Conservation (phyloP, 768 basidiomycete genomes). For the Chalciporus sphaerocephalus region DNA sequence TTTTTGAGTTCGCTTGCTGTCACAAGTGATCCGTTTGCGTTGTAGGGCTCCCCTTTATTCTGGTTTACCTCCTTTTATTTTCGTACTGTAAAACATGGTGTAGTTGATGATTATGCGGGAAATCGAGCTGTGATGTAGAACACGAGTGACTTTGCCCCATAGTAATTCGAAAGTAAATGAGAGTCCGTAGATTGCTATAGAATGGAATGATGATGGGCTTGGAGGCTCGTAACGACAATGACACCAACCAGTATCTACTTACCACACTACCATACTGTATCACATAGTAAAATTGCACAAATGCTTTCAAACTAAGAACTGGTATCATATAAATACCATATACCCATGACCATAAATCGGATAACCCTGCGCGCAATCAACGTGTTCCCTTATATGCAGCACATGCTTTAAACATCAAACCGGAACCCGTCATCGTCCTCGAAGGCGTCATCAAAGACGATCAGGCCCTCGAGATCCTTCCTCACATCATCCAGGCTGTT, state of each 20-base stretch:
- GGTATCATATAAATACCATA: conserved; percentile 5
- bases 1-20: conserved; percentile 17
- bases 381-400: no score
- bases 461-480: conserved; percentile 28
- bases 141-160: no score
- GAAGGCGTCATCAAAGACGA: conserved; percentile 29
- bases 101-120: no score
- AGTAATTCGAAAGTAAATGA: no score
- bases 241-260: neutral
- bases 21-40: conserved; percentile 10
- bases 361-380: neutral
- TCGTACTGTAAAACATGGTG: no score
- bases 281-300: conserved; percentile 12
- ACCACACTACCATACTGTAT: conserved; percentile 8
- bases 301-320: conserved; percentile 7
- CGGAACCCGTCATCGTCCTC: conserved; percentile 28
- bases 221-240: neutral
- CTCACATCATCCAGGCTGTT: conserved; percentile 28
- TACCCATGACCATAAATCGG: conserved; percentile 15
- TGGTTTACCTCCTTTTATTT: no score
- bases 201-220: neutral
- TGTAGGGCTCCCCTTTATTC: conserved; percentile 1
- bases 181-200: neutral
- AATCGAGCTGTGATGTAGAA: no score
- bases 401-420: conserved; percentile 24